phyloP scores from a whole-genome alignment of 2,329 filamentous ascomycete species.

The Aspergillus chevalieri region DNA sequence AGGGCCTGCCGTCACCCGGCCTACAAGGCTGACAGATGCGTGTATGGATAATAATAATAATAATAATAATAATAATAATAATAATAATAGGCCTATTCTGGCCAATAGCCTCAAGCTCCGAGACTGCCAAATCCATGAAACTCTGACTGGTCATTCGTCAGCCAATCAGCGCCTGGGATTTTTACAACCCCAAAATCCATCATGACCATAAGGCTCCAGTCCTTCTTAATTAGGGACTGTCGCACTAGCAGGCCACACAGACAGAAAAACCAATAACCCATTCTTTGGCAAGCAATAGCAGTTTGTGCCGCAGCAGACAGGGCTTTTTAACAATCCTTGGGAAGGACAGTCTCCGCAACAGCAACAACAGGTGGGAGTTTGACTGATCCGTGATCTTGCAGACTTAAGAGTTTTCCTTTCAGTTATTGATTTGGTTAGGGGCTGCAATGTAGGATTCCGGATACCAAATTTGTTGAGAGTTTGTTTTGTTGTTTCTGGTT shows the following conservation, averaged over 20 bases:
- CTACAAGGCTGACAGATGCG: too few relatives aligned
- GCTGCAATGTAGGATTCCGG: background rate
- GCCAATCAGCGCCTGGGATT: too few relatives aligned
- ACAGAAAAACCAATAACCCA: slow-evolving; percentile 85
- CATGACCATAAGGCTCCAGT: too few relatives aligned
- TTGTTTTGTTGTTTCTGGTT: background rate
- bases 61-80: too few relatives aligned
- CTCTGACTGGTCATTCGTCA: too few relatives aligned
- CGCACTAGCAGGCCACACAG: slow-evolving; percentile 59
- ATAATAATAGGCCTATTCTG: too few relatives aligned
- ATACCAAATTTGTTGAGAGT: background rate
- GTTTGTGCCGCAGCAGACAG: slow-evolving; percentile 44
- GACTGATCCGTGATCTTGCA: slow-evolving; percentile 51
- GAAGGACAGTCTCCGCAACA: slow-evolving; percentile 44
- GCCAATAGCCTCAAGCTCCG: too few relatives aligned
- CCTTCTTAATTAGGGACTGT: too few relatives aligned
- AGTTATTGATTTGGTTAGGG: background rate
- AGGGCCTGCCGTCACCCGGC: too few relatives aligned
- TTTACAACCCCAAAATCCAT: too few relatives aligned
- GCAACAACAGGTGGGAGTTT: slow-evolving; percentile 50
- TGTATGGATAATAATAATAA: too few relatives aligned
- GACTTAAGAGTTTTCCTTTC: background rate
- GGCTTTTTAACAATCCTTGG: slow-evolving; percentile 50
- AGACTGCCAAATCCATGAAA: too few relatives aligned
- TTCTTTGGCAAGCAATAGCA: slow-evolving; percentile 65